Evolutionary conservation across 1,284 basidiomycete species (phyloP), one percentile per base, ranked within the genome.

Genomic region (Ustilago xerochloae): DNA sequence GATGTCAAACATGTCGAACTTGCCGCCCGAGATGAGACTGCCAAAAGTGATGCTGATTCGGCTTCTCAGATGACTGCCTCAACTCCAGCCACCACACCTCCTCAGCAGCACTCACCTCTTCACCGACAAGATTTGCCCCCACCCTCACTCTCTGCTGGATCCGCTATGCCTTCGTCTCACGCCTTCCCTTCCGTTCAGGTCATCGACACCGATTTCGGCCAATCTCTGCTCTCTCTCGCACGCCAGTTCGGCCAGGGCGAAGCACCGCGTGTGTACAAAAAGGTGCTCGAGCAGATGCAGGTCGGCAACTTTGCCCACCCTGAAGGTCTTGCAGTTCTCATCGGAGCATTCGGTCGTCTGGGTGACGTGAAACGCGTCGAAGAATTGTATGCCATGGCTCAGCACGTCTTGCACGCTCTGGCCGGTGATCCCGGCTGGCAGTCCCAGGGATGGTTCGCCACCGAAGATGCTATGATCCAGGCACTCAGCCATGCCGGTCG

Each of bases 381-480:
- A 87, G 77, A 89, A 89, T 78, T 84, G 84, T 6, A 86, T 82
- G 84, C 89, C 88, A 84, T 87, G 87, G 35, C 85, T 52, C 62
- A 62, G 74, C 67, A 76, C 24, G 67, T 80, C 16, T 50, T 78
- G 26, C 67, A 72, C 36, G 73, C 69, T 13, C 57, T 75, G 24
- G 73, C 47, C 2, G 66, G 70, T 38, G 73, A 82, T 28, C 71
- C 79, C 8, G 61, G 77, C 2, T 83, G 81, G 60, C 87, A 86
- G 65, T 63, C 84, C 16, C 62, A 87, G 15, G 87, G 88, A 3
- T 84, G 81, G 82, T 64, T 68, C 35, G 45, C 57, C 38, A 52
- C 83, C 9, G 82, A 84, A 45, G 77, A 84, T 60, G 52, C 39
- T 24, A 81, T 84, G 77, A 76, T 83, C 26, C 67, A 75, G 35